Evolutionary conservation across 2,329 filamentous ascomycete species (phyloP).

Genomic region (Rhinocladiella mackenziei): DNA sequence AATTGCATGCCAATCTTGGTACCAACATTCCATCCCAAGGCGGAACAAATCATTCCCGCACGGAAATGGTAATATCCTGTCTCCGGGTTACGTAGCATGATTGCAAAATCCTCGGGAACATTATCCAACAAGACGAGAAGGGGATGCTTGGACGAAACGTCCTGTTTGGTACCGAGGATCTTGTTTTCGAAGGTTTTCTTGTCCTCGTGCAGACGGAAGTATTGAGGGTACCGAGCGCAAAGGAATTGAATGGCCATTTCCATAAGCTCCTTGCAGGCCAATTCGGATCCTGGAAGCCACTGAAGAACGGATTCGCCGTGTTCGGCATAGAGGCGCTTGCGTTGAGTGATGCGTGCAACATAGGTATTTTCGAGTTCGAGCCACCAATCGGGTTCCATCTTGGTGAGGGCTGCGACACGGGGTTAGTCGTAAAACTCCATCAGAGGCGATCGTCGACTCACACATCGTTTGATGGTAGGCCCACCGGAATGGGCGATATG

Average conservation of each 20-base stretch:
- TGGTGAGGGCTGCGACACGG: conserved; percentile 62
- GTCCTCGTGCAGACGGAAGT: conserved; percentile 59
- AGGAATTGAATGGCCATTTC: conserved; percentile 79
- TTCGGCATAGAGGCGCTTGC: conserved; percentile 59
- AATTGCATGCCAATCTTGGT: conserved; percentile 69
- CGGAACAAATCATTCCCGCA: conserved; percentile 72
- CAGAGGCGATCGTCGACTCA: conserved; percentile 48
- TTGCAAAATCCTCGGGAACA: conserved; percentile 77
- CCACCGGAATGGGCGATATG: conserved; percentile 80
- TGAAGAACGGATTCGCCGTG: conserved; percentile 64
- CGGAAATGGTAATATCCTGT: conserved; percentile 71
- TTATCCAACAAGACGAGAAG: conserved; percentile 70
- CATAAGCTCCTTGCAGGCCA: conserved; percentile 82
- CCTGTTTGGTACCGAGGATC: conserved; percentile 60
- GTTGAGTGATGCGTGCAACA: conserved; percentile 61
- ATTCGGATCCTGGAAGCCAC: conserved; percentile 67
- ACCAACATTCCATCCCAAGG: conserved; percentile 73
- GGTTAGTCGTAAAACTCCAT: neutral
- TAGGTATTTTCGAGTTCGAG: conserved; percentile 80
- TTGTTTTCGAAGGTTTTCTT: conserved; percentile 62
- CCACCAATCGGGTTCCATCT: conserved; percentile 80
- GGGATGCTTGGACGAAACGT: conserved; percentile 60
- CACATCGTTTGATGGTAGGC: conserved; percentile 88
- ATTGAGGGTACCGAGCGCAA: conserved; percentile 70
- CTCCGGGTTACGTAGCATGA: conserved; percentile 66